Conservation (phyloP, 2,329 filamentous ascomycete species). For the Calonectria hawksworthii region DNA sequence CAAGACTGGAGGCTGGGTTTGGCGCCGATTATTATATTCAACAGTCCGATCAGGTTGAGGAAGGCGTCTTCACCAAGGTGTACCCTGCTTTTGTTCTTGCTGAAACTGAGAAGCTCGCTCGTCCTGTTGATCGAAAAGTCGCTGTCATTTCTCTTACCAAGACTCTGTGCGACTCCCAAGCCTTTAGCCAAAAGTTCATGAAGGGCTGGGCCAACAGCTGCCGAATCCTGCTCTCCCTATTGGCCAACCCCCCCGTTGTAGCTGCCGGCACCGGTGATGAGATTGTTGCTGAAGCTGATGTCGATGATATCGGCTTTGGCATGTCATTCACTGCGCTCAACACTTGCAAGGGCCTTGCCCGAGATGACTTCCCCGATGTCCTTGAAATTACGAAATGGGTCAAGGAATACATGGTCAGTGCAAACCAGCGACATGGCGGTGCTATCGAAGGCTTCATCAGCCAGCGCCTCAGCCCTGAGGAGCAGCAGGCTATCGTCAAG, state of each 20-base stretch:
- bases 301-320: constrained; percentile 95
- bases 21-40: constrained; percentile 93
- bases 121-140: constrained; percentile 91
- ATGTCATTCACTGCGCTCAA: constrained; percentile 95
- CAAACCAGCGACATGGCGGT: constrained; percentile 80
- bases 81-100: constrained; percentile 91
- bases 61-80: constrained; percentile 83
- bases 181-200: constrained; percentile 85
- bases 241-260: constrained; percentile 87
- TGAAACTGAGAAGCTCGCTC: constrained; percentile 88
- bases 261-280: constrained; percentile 77
- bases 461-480: constrained; percentile 77
- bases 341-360: constrained; percentile 82
- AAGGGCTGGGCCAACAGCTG: constrained; percentile 95
- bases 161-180: constrained; percentile 86
- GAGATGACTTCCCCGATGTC: constrained; percentile 90
- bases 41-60: constrained; percentile 85
- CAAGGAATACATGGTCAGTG: constrained; percentile 79
- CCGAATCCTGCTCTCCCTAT: constrained; percentile 87
- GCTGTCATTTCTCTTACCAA: constrained; percentile 95
- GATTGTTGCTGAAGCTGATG: constrained; percentile 86
- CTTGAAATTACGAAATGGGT: constrained; percentile 90
- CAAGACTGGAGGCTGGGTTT: constrained; percentile 82
- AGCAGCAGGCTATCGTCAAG: constrained; percentile 65
- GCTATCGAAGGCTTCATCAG: constrained; percentile 79